Evolutionary conservation across 1,284 basidiomycete genomes (phyloP).

Genomic region (Naganishia sp.): DNA sequence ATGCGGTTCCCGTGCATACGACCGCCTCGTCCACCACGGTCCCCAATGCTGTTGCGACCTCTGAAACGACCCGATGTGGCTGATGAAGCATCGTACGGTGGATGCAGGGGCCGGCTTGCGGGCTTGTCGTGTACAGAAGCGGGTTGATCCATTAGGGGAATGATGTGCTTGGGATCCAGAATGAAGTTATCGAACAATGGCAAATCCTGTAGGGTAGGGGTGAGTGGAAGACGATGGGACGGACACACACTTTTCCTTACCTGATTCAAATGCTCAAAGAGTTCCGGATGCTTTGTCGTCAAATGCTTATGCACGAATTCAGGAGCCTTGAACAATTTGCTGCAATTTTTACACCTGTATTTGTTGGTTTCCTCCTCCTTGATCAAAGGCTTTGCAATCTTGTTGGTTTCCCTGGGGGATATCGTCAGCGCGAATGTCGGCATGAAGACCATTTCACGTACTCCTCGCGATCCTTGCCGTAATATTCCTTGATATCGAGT

Average conservation of each 20-base stretch:
- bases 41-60: background rate
- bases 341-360: slow-evolving; percentile 89
- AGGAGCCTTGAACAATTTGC: slow-evolving; percentile 92
- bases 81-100: slow-evolving; percentile 5
- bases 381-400: slow-evolving; percentile 71
- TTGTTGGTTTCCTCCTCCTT: slow-evolving; percentile 95
- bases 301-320: slow-evolving; percentile 95
- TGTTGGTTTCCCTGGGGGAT: slow-evolving; percentile 69
- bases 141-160: slow-evolving; percentile 59
- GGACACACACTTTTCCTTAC: slow-evolving; percentile 33
- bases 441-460: slow-evolving; percentile 55
- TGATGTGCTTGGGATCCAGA: slow-evolving; percentile 85
- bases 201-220: slow-evolving; percentile 45
- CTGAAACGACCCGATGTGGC: slow-evolving; percentile 10
- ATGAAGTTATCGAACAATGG: slow-evolving; percentile 90
- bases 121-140: slow-evolving; percentile 49
- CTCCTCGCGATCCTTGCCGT: slow-evolving; percentile 86
- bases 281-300: slow-evolving; percentile 80
- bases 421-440: background rate
- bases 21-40: slow-evolving; percentile 23
- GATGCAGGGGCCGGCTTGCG: slow-evolving; percentile 14
- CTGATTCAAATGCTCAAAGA: slow-evolving; percentile 58
- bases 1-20: background rate
- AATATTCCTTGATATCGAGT: slow-evolving; percentile 80
- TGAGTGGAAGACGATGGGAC: slow-evolving; percentile 32